Evolutionary conservation across 495 filamentous ascomycete genomes (phyloP).

Genomic region (Penicillium herquei): DNA sequence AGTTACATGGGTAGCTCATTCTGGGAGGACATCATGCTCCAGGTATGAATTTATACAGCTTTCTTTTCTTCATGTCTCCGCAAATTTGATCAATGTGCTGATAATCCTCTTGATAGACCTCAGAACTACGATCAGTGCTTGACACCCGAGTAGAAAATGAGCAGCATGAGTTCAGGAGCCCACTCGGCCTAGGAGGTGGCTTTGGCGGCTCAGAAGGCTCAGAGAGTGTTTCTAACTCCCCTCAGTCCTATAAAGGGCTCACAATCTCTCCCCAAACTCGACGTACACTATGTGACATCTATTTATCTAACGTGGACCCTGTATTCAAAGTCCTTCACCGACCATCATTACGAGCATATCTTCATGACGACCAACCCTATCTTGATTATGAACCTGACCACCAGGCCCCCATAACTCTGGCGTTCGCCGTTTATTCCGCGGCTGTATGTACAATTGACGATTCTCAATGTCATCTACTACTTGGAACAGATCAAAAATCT

Average conservation of each 20-base stretch:
- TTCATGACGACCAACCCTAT: constrained; percentile 31
- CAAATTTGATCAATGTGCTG: not conserved
- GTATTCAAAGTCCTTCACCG: constrained; percentile 41
- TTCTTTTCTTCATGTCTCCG: not conserved
- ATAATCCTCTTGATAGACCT: constrained; percentile 13
- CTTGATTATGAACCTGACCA: constrained; percentile 32
- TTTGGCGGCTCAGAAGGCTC: constrained; percentile 22
- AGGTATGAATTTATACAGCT: constrained; percentile 16
- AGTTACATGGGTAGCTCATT: constrained; percentile 29
- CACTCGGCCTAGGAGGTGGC: constrained; percentile 11
- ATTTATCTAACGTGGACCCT: constrained; percentile 37
- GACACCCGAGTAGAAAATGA: constrained; percentile 22
- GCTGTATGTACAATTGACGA: constrained; percentile 44
- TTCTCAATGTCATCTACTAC: constrained; percentile 38
- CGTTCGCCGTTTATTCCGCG: constrained; percentile 53
- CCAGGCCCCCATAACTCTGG: constrained; percentile 40
- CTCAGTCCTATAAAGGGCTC: constrained; percentile 9
- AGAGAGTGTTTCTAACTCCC: constrained; percentile 13
- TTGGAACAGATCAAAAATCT: constrained; percentile 38
- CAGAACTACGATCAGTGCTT: constrained; percentile 23
- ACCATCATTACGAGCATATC: constrained; percentile 30
- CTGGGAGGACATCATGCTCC: constrained; percentile 34
- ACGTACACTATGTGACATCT: constrained; percentile 31
- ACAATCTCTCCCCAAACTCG: constrained; percentile 4
- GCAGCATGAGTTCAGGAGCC: constrained; percentile 6